A percentile compares a stretch with the other conserved stretches of the same genome.
Evolutionary conservation across 2,329 filamentous ascomycete genomes (phyloP).

Genomic region (Alternaria brassicicola): DNA sequence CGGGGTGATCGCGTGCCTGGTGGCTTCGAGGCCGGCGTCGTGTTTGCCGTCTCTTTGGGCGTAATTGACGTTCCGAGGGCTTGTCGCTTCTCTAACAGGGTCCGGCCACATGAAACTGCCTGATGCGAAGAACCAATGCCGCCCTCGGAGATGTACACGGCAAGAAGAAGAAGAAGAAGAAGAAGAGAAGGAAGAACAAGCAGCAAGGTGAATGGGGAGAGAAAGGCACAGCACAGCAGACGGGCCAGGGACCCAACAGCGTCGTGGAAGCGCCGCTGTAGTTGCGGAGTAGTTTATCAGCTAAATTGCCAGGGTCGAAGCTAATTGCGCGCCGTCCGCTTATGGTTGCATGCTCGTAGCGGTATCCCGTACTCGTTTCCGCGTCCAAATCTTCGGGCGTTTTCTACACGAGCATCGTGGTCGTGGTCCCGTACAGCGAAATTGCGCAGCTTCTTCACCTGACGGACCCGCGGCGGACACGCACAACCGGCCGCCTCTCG

Average conservation of each 20-base stretch:
- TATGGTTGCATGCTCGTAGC: conserved; percentile 4
- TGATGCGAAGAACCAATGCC: conserved; percentile 11
- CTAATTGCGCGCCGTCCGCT: conserved; percentile 12
- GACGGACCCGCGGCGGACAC: neutral
- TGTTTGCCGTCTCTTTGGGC: neutral
- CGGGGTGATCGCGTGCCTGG: conserved; percentile 12
- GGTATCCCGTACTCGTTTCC: conserved; percentile 1
- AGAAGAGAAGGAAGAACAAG: too few species aligned
- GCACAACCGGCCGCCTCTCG: neutral
- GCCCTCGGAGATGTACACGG: neutral
- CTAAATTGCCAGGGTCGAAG: conserved; percentile 17
- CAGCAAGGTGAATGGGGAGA: neutral
- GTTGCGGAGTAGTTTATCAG: conserved; percentile 13
- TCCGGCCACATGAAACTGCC: conserved; percentile 12
- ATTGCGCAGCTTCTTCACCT: conserved; percentile 1
- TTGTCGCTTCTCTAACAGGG: conserved; percentile 13
- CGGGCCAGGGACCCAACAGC: conserved; percentile 2
- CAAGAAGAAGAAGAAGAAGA: too few species aligned
- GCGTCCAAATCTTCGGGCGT: neutral
- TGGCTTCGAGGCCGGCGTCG: neutral
- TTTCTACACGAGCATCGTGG: neutral
- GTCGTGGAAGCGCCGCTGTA: conserved; percentile 14
- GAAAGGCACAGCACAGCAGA: neutral
- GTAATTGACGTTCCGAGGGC: conserved; percentile 9
- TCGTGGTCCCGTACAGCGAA: conserved; percentile 1